Percentiles rank a stretch among this genome's conserved stretches.
Evolutionary conservation across 1,284 basidiomycete genomes (phyloP).

Genomic region (Leucoagaricus sp.): DNA sequence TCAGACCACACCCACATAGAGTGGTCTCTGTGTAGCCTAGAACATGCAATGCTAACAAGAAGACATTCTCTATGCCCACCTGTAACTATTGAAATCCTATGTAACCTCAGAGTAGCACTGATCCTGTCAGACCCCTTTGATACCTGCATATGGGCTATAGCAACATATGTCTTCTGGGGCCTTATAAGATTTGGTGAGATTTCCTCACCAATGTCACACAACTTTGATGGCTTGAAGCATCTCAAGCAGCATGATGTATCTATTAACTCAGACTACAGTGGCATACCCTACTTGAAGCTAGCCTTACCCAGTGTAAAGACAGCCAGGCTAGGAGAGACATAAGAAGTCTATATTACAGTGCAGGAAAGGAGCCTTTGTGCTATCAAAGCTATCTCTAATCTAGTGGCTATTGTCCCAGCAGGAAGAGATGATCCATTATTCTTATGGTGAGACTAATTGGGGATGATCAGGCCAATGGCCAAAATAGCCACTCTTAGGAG

Average conservation of each 20-base stretch:
- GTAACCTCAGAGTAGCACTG: constrained; percentile 20
- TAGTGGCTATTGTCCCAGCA: constrained; percentile 30
- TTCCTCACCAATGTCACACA: constrained; percentile 21
- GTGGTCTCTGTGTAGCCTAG: constrained; percentile 28
- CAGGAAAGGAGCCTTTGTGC: constrained; percentile 26
- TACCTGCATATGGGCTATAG: constrained; percentile 37
- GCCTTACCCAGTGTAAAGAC: background rate
- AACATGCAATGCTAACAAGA: constrained; percentile 11
- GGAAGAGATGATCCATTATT: background rate
- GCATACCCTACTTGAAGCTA: background rate
- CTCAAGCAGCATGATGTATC: constrained; percentile 22
- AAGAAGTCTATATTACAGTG: constrained; percentile 26
- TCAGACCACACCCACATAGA: constrained; percentile 20
- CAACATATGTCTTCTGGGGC: constrained; percentile 36
- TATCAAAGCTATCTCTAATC: constrained; percentile 29
- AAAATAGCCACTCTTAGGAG: constrained; percentile 23
- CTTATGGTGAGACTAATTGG: background rate
- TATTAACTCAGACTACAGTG: constrained; percentile 19
- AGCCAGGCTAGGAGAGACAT: constrained; percentile 27
- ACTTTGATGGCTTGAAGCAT: constrained; percentile 24
- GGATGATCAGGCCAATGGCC: constrained; percentile 29
- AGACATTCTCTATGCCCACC: constrained; percentile 25
- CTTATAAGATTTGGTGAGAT: constrained; percentile 39
- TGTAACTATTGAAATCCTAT: constrained; percentile 32
- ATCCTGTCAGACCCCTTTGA: constrained; percentile 32